Evolutionary conservation across 2,329 filamentous ascomycete genomes (phyloP).

Genomic region (Fusarium sp.): DNA sequence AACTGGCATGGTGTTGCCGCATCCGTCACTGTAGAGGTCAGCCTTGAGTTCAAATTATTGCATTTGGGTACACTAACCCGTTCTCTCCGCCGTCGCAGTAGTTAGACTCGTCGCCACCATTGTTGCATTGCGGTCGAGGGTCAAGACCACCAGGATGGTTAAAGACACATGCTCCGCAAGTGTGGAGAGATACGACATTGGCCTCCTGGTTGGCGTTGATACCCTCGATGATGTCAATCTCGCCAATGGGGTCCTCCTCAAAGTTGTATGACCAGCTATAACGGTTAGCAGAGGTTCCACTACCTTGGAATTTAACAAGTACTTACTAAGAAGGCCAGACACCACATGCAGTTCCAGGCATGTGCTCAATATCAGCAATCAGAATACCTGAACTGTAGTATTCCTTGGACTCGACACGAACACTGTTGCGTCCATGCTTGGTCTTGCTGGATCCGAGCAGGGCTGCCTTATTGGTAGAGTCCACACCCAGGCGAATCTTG

Average conservation of each 20-base stretch:
- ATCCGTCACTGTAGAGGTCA: not conserved
- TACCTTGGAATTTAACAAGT: accelerated
- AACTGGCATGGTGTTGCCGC: conserved; percentile 22
- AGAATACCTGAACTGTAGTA: conserved; percentile 16
- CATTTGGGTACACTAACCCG: not conserved
- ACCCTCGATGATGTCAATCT: conserved; percentile 25
- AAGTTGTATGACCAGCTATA: conserved; percentile 27
- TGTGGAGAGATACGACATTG: conserved; percentile 22
- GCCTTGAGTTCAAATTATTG: not conserved
- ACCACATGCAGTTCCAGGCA: conserved; percentile 22
- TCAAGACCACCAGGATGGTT: conserved; percentile 13
- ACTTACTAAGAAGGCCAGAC: conserved; percentile 24
- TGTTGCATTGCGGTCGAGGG: conserved; percentile 16
- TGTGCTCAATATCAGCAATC: conserved; percentile 27
- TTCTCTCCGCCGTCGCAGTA: conserved; percentile 8
- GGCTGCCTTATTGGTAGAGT: conserved; percentile 6
- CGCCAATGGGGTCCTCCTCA: conserved; percentile 20
- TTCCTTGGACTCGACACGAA: conserved; percentile 25
- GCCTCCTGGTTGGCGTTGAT: conserved; percentile 14
- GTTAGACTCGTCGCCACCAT: not conserved
- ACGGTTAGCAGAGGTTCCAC: not conserved
- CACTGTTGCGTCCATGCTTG: conserved; percentile 17
- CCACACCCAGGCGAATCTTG: conserved; percentile 13
- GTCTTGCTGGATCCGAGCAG: not conserved
- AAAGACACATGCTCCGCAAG: conserved; percentile 21